Percentiles rank a stretch among this genome's conserved stretches.
phyloP scores from a whole-genome alignment of 23 red algal species.

The Gracilariopsis chorda region DNA sequence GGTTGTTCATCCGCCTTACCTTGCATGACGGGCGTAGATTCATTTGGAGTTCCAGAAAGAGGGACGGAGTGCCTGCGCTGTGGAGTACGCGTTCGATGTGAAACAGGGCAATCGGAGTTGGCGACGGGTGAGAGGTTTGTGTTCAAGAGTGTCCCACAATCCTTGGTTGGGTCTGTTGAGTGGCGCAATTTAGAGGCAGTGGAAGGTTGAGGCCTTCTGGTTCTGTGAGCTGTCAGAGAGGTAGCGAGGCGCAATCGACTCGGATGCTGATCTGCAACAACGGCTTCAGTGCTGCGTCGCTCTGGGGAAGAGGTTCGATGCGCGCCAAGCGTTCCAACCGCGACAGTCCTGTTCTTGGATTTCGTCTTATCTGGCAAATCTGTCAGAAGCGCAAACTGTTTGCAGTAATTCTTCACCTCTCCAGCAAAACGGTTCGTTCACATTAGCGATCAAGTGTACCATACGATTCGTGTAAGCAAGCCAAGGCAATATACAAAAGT shows the following conservation, averaged over 20 bases:
- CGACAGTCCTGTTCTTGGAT: too few relatives aligned
- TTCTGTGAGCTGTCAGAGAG: background rate
- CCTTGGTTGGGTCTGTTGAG: background rate
- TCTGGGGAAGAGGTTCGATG: too few relatives aligned
- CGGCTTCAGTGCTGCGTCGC: too few relatives aligned
- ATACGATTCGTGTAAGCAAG: background rate
- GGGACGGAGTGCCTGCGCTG: background rate
- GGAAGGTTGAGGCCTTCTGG: background rate
- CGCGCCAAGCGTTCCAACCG: too few relatives aligned
- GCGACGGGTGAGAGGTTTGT: background rate
- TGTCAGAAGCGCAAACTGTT: background rate
- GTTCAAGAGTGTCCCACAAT: background rate
- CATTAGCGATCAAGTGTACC: background rate
- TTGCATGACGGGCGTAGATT: background rate
- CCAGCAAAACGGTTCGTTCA: background rate
- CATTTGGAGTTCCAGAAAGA: background rate
- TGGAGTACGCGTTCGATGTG: background rate
- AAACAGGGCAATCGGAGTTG: background rate
- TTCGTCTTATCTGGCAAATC: background rate
- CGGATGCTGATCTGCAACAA: background rate
- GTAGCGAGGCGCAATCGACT: background rate
- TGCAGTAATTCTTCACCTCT: background rate
- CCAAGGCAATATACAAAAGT: background rate
- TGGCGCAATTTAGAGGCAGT: background rate
- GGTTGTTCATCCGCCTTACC: background rate